Evolutionary conservation across 192 early-diverging fungal genomes (phyloP).

Genomic region (Linnemannia exigua): DNA sequence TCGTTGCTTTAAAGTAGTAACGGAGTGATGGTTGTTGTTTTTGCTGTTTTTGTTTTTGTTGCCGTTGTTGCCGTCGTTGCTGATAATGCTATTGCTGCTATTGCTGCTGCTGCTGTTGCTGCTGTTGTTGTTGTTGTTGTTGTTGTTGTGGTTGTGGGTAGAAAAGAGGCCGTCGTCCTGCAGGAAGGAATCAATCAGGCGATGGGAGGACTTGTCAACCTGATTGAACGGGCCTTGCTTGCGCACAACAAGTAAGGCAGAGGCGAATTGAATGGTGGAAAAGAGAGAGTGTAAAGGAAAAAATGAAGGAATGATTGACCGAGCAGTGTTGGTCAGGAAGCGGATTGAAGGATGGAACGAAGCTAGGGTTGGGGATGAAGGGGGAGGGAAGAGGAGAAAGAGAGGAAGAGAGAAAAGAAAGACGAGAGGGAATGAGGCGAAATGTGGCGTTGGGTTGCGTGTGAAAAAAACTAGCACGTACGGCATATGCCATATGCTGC

Average conservation of each 20-base stretch:
- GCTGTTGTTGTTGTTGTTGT: background rate
- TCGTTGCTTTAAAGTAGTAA: background rate
- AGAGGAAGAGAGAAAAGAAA: constrained; percentile 8
- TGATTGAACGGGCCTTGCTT: constrained; percentile 29
- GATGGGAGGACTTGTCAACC: constrained; percentile 12
- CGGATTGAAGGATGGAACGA: no score
- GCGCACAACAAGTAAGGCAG: constrained; percentile 15
- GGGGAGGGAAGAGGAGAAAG: background rate
- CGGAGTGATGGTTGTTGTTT: constrained; percentile 3
- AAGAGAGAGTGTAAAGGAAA: no score
- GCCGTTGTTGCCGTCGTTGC: no score
- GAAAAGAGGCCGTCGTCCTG: constrained; percentile 4
- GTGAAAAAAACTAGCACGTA: background rate
- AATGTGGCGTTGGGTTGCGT: background rate
- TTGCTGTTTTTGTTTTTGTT: no score
- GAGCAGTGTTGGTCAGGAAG: no score
- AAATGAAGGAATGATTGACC: no score
- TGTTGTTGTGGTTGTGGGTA: constrained; percentile 2
- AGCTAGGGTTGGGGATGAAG: no score
- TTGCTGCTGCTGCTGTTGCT: background rate
- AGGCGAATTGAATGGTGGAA: constrained; percentile 11
- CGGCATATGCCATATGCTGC: background rate
- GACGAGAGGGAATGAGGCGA: background rate
- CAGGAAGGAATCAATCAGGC: constrained; percentile 18
- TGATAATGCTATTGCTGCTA: background rate